Base-by-base conservation (phyloP, 1,139 yeast species). In the Saccharomyces hybrid region DNA sequence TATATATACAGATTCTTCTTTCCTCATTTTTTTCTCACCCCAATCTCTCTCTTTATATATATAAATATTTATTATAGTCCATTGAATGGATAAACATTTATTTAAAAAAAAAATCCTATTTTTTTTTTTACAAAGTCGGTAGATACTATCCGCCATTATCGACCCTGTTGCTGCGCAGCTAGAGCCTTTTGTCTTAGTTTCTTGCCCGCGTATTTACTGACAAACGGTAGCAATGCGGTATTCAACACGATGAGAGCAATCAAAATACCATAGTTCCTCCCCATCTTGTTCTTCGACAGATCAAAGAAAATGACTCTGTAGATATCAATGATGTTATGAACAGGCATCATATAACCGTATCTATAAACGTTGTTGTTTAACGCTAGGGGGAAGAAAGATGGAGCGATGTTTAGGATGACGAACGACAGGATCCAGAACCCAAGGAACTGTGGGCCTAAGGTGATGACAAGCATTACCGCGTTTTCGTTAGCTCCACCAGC, bases 261-360 rank as follows among this genome's bases (percentile, higher is more conserved):
- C 56, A 84, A 64, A 2, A 84, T 71, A 34, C 85, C 86, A 49
- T 81, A 73, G 61, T 82, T 76, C 55, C 81, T 64, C 5, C 87
- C 88, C 62, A 84, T 58, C n/a, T 75, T 64, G 2, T 82, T 82
- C 62, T 78, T 81, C 69, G 80, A 78, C 2, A 83, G 69, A 61
- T 81, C 70, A 60, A 82, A 77, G 54, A 84, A 74, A 19, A 83
- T 74, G 2, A 84, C 84, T 62, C 79, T 78, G 60, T 74, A 74
- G 23, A 80, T 75, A 55, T 80, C 83, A 52, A 75, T 77, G 0
- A 81, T 78, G 59, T 83, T 83, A 63, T 77, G 79, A 60, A 84
- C 77, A 0, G 90, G 90, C 70, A 82, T 70, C 27, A 80, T 84
- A 63, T 82, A 82, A 2, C 89, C 88, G 67, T 80, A 82, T 49